Evolutionary conservation across 2,329 filamentous ascomycete species (phyloP).

Genomic region (Botrytis sinoallii): DNA sequence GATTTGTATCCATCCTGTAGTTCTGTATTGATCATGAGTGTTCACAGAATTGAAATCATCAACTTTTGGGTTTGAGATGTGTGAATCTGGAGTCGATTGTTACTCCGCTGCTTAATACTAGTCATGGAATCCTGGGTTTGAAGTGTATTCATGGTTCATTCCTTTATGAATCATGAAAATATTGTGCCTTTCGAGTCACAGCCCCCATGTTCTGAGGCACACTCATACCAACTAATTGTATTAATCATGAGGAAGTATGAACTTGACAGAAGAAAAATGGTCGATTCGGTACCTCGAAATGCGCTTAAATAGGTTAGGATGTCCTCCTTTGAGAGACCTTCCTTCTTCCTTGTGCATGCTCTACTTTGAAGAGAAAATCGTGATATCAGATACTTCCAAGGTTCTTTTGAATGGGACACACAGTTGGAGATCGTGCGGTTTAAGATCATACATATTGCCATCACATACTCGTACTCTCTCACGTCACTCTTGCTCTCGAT

Average conservation of each 20-base stretch:
- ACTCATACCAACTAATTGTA: background rate
- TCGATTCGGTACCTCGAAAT: background rate
- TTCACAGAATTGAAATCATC: no score
- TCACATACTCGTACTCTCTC: background rate
- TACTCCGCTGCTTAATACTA: accelerated
- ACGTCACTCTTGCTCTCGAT: background rate
- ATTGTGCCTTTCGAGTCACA: background rate
- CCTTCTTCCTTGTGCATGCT: background rate
- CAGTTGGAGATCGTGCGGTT: background rate
- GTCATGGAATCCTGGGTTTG: accelerated
- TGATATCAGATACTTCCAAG: background rate
- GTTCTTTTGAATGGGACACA: background rate
- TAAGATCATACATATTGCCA: background rate
- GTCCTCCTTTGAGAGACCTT: background rate
- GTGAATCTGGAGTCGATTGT: no score
- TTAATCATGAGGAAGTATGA: background rate
- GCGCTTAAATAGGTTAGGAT: no score
- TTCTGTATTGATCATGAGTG: background rate
- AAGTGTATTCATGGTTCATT: background rate
- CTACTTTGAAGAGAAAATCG: background rate
- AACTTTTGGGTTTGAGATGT: no score
- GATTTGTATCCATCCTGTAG: background rate
- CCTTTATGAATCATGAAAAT: background rate
- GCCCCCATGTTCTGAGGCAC: background rate
- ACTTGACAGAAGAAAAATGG: background rate